Percentiles rank a stretch among this genome's conserved stretches.
phyloP scores from a whole-genome alignment of 1,284 basidiomycete genomes.

The Erythrobasidium hasegawianum region DNA sequence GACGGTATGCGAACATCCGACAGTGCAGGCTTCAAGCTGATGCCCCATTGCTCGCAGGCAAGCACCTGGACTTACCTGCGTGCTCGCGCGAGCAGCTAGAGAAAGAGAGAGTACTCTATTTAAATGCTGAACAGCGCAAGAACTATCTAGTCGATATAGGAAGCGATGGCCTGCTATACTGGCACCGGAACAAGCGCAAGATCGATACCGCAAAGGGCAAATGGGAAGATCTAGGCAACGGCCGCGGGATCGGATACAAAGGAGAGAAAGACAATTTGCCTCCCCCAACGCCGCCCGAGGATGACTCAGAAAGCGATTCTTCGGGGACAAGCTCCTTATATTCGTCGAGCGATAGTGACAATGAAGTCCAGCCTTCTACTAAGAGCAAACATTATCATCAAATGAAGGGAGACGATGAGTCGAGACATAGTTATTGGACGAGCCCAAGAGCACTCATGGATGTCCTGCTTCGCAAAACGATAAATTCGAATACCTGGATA shows the following conservation, averaged over 20 bases:
- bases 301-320: slow-evolving; percentile 1
- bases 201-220: slow-evolving; percentile 52
- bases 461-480: slow-evolving; percentile 60
- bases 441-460: slow-evolving; percentile 57
- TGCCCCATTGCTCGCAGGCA: slow-evolving; percentile 52
- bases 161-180: slow-evolving; percentile 64
- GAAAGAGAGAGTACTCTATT: slow-evolving; percentile 59
- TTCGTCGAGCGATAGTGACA: slow-evolving; percentile 31
- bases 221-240: slow-evolving; percentile 63
- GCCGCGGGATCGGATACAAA: slow-evolving; percentile 56
- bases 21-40: background rate
- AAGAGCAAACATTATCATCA: slow-evolving; percentile 54
- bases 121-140: slow-evolving; percentile 64
- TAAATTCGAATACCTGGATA: slow-evolving; percentile 48
- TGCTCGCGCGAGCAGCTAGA: slow-evolving; percentile 67
- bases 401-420: slow-evolving; percentile 46
- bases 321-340: slow-evolving; percentile 38
- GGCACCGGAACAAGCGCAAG: slow-evolving; percentile 62
- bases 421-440: slow-evolving; percentile 37
- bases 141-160: slow-evolving; percentile 68
- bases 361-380: slow-evolving; percentile 35
- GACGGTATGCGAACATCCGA: no score
- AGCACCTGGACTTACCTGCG: slow-evolving; percentile 61
- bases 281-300: slow-evolving; percentile 1
- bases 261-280: slow-evolving; percentile 34